Conservation (phyloP, 352 stramenopile species). For the Phytopythium cucurbitacearum region DNA sequence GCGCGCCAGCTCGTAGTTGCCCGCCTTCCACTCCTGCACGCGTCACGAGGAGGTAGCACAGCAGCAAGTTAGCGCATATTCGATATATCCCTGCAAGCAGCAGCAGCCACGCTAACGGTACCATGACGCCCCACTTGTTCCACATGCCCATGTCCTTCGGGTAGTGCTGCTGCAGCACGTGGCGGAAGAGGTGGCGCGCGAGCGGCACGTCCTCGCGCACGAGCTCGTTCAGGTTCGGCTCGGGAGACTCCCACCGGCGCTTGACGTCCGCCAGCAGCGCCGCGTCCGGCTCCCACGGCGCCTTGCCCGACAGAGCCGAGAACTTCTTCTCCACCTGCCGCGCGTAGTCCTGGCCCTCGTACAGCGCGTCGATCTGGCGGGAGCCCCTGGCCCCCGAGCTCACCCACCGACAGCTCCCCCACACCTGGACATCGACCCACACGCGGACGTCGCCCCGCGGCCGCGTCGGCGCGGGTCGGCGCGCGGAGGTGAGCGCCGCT, state of each 20-base stretch:
- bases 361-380: conserved; percentile 44
- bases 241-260: conserved; percentile 43
- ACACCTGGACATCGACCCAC: background rate
- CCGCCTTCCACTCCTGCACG: conserved; percentile 75
- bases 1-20: conserved; percentile 73
- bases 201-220: conserved; percentile 73
- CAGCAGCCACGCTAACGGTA: conserved; percentile 8
- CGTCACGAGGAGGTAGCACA: background rate
- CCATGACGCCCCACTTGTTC: conserved; percentile 89
- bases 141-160: conserved; percentile 86
- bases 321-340: conserved; percentile 77
- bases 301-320: conserved; percentile 68
- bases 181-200: conserved; percentile 72
- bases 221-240: conserved; percentile 75
- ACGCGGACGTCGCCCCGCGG: background rate
- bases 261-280: conserved; percentile 55
- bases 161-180: conserved; percentile 77
- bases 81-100: background rate
- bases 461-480: conserved; percentile 9
- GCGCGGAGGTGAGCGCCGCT: conserved; percentile 5
- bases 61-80: background rate
- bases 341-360: conserved; percentile 62
- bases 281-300: conserved; percentile 68
- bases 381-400: conserved; percentile 11
- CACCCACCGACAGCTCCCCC: background rate